Evolutionary conservation across 2,329 filamentous ascomycete genomes (phyloP).

Genomic region (Fusarium hainanense): DNA sequence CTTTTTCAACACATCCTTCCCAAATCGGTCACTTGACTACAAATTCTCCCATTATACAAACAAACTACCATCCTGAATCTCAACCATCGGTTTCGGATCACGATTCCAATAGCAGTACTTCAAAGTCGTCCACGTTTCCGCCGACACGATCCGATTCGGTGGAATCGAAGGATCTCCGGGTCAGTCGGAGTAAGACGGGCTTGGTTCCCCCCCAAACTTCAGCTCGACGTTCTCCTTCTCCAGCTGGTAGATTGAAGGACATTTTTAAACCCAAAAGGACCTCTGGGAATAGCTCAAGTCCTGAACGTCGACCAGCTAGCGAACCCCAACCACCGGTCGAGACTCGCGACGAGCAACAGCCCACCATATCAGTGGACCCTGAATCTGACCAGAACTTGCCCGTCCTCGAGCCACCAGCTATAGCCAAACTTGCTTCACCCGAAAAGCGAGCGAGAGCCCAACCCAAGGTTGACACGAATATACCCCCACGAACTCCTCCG

Average conservation of each 20-base stretch:
- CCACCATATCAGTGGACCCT: slow-evolving; percentile 33
- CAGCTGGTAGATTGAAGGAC: slow-evolving; percentile 73
- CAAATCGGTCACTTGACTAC: slow-evolving; percentile 75
- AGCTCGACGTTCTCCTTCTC: slow-evolving; percentile 72
- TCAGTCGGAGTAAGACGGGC: slow-evolving; percentile 45
- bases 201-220: slow-evolving; percentile 50
- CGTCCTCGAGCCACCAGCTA: slow-evolving; percentile 47
- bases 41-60: slow-evolving; percentile 74
- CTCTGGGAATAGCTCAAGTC: slow-evolving; percentile 37
- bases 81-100: slow-evolving; percentile 36
- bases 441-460: slow-evolving; percentile 46
- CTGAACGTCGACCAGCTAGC: slow-evolving; percentile 34
- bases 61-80: slow-evolving; percentile 56
- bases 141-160: slow-evolving; percentile 41
- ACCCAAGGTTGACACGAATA: slow-evolving; percentile 48
- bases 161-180: slow-evolving; percentile 42
- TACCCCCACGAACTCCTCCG: slow-evolving; percentile 61
- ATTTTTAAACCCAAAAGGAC: slow-evolving; percentile 65
- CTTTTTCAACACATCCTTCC: slow-evolving; percentile 67
- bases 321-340: slow-evolving; percentile 37
- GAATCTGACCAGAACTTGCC: slow-evolving; percentile 36
- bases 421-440: slow-evolving; percentile 46
- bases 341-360: slow-evolving; percentile 38
- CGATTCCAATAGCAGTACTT: slow-evolving; percentile 42
- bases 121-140: slow-evolving; percentile 44